These are phyloP conservation scores for Eutrema heterophyllum DNA, from an alignment of 345 rosid genomes.

Conservation along the genomic window DNA sequence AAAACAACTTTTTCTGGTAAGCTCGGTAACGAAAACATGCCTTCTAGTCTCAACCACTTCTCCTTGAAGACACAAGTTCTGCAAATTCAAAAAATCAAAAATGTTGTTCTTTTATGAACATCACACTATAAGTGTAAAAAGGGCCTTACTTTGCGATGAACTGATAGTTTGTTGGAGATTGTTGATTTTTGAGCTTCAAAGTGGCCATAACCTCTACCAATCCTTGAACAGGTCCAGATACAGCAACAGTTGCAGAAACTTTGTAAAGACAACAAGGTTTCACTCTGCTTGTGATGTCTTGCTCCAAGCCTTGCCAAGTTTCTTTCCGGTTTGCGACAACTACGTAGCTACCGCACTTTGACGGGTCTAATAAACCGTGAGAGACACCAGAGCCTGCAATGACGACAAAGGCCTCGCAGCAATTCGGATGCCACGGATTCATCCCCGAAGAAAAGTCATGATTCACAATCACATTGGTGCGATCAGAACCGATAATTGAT, in stretches of 20 bases:
- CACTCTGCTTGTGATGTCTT: slow-evolving; percentile 70
- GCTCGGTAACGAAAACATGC: slow-evolving; percentile 61
- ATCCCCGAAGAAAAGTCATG: slow-evolving; percentile 73
- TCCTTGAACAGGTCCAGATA: slow-evolving; percentile 57
- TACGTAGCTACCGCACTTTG: slow-evolving; percentile 39
- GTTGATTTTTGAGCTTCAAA: slow-evolving; percentile 50
- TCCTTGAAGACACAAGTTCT: slow-evolving; percentile 65
- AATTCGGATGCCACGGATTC: slow-evolving; percentile 71
- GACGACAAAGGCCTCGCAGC: slow-evolving; percentile 63
- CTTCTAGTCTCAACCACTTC: slow-evolving; percentile 75
- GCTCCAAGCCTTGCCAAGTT: slow-evolving; percentile 95
- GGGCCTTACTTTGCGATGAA: slow-evolving; percentile 65
- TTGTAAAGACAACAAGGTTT: slow-evolving; percentile 46
- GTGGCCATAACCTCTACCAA: slow-evolving; percentile 69
- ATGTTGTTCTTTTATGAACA: slow-evolving; percentile 36
- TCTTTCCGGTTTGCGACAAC: slow-evolving; percentile 64
- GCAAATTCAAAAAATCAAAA: slow-evolving; percentile 34
- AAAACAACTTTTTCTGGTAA: slow-evolving; percentile 60
- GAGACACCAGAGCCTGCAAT: slow-evolving; percentile 35
- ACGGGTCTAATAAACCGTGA: slow-evolving; percentile 42
- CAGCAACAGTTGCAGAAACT: slow-evolving; percentile 69
- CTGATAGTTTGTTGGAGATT: slow-evolving; percentile 49
- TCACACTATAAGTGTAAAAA: background rate
- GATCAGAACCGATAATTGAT: slow-evolving; percentile 47
- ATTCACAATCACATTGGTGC: slow-evolving; percentile 53